A percentile compares a stretch with the other conserved stretches of the same genome.
Conservation (phyloP, 306 rosid species). For the Trichosanthes truncata region DNA sequence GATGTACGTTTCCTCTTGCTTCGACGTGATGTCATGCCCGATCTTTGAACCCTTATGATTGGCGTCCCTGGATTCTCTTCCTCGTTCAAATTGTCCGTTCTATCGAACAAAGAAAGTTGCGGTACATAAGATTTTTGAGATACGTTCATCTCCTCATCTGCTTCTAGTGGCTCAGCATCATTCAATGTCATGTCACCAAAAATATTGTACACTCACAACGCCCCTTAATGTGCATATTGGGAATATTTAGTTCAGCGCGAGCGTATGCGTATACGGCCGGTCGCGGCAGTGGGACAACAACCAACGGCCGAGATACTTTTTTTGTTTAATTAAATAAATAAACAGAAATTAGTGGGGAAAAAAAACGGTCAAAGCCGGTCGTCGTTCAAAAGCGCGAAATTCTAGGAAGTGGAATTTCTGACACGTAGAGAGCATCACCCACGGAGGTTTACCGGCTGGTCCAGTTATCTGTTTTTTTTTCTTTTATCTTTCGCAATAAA, state of each 20-base stretch:
- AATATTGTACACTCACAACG: too few relatives aligned
- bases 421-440: slow-evolving; percentile 58
- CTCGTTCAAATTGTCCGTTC: too few relatives aligned
- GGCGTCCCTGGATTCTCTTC: too few relatives aligned
- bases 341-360: background rate
- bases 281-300: background rate
- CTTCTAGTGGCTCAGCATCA: too few relatives aligned
- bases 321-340: background rate
- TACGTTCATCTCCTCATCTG: too few relatives aligned
- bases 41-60: too few relatives aligned
- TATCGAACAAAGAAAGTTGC: too few relatives aligned
- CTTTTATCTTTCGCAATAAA: background rate
- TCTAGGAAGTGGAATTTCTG: slow-evolving; percentile 27
- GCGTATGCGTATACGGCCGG: background rate
- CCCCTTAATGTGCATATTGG: background rate
- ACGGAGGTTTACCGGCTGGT: slow-evolving; percentile 28
- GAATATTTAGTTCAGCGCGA: background rate
- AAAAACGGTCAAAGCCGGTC: slow-evolving; percentile 21
- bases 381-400: slow-evolving; percentile 24
- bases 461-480: background rate
- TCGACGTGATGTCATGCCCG: too few relatives aligned
- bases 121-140: too few relatives aligned
- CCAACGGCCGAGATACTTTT: background rate
- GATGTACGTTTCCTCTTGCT: too few relatives aligned
- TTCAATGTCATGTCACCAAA: too few relatives aligned